Evolutionary conservation across 169 alveolate genomes (phyloP).

Genomic region (Cryptosporidium ryanae): DNA sequence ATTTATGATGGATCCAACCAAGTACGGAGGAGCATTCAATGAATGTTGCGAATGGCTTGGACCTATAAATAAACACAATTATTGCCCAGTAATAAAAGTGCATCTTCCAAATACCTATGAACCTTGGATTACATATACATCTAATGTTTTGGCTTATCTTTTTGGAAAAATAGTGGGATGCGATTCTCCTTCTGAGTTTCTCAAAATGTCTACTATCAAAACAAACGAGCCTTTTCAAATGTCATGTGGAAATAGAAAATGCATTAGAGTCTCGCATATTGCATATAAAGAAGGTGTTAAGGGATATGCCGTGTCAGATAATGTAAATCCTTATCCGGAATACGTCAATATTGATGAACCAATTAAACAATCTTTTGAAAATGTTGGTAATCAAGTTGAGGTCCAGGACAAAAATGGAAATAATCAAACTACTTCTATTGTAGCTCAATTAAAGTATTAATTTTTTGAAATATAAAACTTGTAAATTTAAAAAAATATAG

Average conservation of each 20-base stretch:
- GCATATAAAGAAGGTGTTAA: conserved; percentile 51
- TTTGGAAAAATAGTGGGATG: conserved; percentile 65
- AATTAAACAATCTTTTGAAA: conserved; percentile 7
- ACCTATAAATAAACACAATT: conserved; percentile 61
- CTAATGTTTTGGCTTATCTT: conserved; percentile 51
- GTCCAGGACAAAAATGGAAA: background rate
- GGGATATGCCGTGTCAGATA: conserved; percentile 45
- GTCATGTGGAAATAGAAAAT: conserved; percentile 69
- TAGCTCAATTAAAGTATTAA: conserved; percentile 34
- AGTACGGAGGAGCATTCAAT: conserved; percentile 71
- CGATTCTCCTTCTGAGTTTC: conserved; percentile 29
- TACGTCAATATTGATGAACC: conserved; percentile 57
- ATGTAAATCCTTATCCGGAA: conserved; percentile 62
- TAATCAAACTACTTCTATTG: conserved; percentile 6
- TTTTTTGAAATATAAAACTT: background rate
- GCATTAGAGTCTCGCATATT: conserved; percentile 64
- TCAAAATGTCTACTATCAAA: conserved; percentile 29
- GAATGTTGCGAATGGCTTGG: conserved; percentile 73
- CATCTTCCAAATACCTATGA: conserved; percentile 71
- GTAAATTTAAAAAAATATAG: background rate
- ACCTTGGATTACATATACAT: conserved; percentile 72
- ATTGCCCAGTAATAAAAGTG: conserved; percentile 63
- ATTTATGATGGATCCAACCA: conserved; percentile 68
- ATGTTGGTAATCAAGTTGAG: background rate
- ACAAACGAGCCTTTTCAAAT: conserved; percentile 64